Percentiles rank a stretch among this genome's conserved stretches.
Conservation (phyloP, 495 filamentous ascomycete species). For the Hyaloscypha variabilis region DNA sequence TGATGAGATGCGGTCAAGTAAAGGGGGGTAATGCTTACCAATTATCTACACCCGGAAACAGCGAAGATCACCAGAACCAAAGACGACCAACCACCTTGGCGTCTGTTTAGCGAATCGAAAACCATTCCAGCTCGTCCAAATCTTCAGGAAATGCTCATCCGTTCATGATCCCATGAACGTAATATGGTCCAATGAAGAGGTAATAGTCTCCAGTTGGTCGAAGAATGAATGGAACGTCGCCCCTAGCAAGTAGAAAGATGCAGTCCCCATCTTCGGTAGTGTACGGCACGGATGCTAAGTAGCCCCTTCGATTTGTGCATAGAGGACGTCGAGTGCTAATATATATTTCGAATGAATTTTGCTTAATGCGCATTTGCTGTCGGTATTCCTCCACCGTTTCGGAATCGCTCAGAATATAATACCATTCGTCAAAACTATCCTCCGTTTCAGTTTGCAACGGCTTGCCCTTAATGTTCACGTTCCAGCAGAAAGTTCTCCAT, state of each 20-base stretch:
- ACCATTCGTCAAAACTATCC: not conserved
- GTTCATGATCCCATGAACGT: constrained; percentile 6
- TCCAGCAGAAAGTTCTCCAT: not conserved
- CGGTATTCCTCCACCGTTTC: not conserved
- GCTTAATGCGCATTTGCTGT: not conserved
- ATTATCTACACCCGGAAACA: no score
- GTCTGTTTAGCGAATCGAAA: not conserved
- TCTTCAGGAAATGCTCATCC: not conserved
- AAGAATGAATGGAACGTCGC: not conserved
- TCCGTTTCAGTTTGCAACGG: not conserved
- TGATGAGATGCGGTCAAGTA: no score
- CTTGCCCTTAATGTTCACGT: no score
- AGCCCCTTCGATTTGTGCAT: not conserved
- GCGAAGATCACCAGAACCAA: no score
- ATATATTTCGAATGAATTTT: not conserved
- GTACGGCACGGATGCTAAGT: not conserved
- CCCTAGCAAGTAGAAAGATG: not conserved
- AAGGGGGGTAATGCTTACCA: no score
- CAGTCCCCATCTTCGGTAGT: not conserved
- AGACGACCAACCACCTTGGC: no score
- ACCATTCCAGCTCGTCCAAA: not conserved
- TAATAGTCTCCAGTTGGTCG: constrained; percentile 2
- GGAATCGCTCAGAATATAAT: not conserved
- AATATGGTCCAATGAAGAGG: not conserved
- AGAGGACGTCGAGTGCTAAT: not conserved